Base-by-base conservation (phyloP, 148 eudicot species). In the Salicornia ramosissima region DNA sequence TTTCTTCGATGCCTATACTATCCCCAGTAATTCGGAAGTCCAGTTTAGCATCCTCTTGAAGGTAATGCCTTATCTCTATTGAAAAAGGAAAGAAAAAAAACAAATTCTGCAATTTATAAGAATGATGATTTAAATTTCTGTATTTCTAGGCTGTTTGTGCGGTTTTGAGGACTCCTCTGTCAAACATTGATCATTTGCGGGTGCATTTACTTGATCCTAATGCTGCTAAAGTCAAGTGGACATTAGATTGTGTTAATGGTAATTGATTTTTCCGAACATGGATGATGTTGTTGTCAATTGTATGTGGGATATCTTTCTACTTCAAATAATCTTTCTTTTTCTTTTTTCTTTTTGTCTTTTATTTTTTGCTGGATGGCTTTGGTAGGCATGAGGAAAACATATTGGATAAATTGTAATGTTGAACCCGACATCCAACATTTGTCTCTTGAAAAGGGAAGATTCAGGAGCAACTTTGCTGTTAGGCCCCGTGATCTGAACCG, bases 401-500 rank as follows among this genome's bases (percentile, higher is more conserved):
- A 90, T 77, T 88, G 91, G 87, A 86, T 88, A 74, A 87, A 86
- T 70, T 94, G 99, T 86, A 94, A 94, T 74, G 88, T 86, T 68
- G 96, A 88, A 67, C 96, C 97, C 53, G 97, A 94, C 60, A 81
- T 88, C 74, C 98, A 94, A 74, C 90, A 90, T 60, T 77, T 94
- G 71, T 86, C 98, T 71, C 91, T 90, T 24, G 96, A 90, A 67
- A 82, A 84, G 77, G 88, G 82, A 61, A 87, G 83, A 78, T 82
- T 94, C 55, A 88, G 86, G 3, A 94, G 96, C 84, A 88, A 70
- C 79, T 85, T 94, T 71, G 93, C 88, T 67, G 92, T 94, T 69
- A 84, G 90, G 75, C 99, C 99, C 64, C 99, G 97, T 80, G 99
- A 94, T 82, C 86, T 94, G 68, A 94, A 74, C 80, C 80, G 92